Base-by-base conservation (phyloP, 208 protist species). In the Acanthamoeba divionensis region DNA sequence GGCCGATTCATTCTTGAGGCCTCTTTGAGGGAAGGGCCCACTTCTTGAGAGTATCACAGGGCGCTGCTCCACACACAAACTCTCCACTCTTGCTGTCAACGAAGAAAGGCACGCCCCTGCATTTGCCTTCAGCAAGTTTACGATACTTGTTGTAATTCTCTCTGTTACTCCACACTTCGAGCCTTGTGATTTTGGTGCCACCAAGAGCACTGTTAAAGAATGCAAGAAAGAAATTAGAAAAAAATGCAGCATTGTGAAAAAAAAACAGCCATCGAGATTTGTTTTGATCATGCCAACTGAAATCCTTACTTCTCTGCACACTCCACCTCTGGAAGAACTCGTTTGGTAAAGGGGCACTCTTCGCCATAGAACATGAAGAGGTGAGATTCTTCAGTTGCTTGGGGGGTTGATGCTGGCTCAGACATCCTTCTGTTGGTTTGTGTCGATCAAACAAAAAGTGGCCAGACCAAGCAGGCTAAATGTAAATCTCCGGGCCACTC, bases 351-450 rank as follows among this genome's bases (percentile, higher is more conserved):
- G 26, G 54, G 48, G 54, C 79, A 87, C 7, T 33, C 15, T 41
- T 87, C 79, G 12, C 79, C 54, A 26, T 67, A 87, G 41, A 67
- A 87, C 18, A 87, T 57, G n/a, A 87, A 10, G 6, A 87, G 38
- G 29, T 87, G 55, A 33, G 7, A 26, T 9, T 33, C 48, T 73
- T n/a, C 15, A 24, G 21, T 47, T 55, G 52, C 52, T n/a, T 57
- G 52, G 52, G 15, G 52, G 52, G 18, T 57, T 15, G 15, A 15
- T 57, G 52, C 52, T 57, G 52, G 18, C n/a, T 57, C 52, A 24
- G 52, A 57, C 52, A 57, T 57, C 18, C 29, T 18, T 45, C 65
- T 36, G 12, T 73, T n/a, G n/a, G n/a, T n/a, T n/a, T n/a, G n/a
- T n/a, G n/a, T n/a, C n/a, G n/a, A n/a, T n/a, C n/a, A n/a, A n/a